Evolutionary conservation across 139 green algal genomes (phyloP).

Genomic region (Tetraselmis striata): DNA sequence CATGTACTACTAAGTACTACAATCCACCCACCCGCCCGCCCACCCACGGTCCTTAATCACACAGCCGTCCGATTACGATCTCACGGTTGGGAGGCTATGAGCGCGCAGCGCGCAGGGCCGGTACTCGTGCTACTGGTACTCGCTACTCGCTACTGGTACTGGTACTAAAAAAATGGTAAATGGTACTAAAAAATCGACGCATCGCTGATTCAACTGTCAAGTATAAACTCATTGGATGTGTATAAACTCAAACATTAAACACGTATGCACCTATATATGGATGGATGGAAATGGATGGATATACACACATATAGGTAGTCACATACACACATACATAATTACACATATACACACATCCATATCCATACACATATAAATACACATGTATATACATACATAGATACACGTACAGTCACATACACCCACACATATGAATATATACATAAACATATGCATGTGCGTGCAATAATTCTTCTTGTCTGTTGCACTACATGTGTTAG

Average conservation of each 20-base stretch:
- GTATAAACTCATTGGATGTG: background rate
- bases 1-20: too few species aligned
- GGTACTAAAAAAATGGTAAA: too few species aligned
- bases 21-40: too few species aligned
- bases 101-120: too few species aligned
- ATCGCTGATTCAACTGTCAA: background rate
- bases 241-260: background rate
- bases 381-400: background rate
- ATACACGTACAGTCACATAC: background rate
- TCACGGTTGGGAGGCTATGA: too few species aligned
- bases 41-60: too few species aligned
- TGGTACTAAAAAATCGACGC: background rate
- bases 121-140: too few species aligned
- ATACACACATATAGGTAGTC: background rate
- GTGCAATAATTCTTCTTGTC: too few species aligned
- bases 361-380: background rate
- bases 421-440: background rate
- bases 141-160: too few species aligned
- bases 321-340: background rate
- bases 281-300: background rate
- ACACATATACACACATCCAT: background rate
- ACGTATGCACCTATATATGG: background rate
- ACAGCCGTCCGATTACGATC: too few species aligned
- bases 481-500: too few species aligned
- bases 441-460: too few species aligned